Percentiles rank a stretch among this genome's conserved stretches.
Evolutionary conservation across 768 basidiomycete genomes (phyloP).

Genomic region (Cystofilobasidium bisporidii): DNA sequence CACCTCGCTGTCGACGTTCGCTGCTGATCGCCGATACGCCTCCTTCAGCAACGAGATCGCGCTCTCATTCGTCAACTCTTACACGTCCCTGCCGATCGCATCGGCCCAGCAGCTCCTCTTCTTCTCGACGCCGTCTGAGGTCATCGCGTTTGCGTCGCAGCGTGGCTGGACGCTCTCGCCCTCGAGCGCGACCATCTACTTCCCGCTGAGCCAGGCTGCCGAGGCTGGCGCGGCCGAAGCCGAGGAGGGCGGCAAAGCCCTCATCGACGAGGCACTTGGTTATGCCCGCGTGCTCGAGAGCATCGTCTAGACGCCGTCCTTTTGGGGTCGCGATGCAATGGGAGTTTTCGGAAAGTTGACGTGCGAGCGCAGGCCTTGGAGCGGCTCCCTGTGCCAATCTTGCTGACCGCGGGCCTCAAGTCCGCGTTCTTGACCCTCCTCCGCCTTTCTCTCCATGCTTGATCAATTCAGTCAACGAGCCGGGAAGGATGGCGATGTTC

Average conservation of each 20-base stretch:
- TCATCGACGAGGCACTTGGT: slow-evolving; percentile 39
- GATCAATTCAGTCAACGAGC: too few species aligned
- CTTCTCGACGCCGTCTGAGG: slow-evolving; percentile 71
- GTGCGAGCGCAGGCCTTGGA: too few species aligned
- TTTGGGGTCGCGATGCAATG: not conserved
- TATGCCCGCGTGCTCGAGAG: slow-evolving; percentile 41
- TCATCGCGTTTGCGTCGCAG: slow-evolving; percentile 70
- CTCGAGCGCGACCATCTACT: slow-evolving; percentile 57
- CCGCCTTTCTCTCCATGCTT: too few species aligned
- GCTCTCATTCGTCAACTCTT: slow-evolving; percentile 88
- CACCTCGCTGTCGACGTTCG: not conserved
- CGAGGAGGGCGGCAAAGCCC: slow-evolving; percentile 31
- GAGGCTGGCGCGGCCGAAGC: slow-evolving; percentile 29
- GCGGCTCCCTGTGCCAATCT: too few species aligned
- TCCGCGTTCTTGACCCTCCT: too few species aligned
- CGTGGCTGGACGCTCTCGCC: slow-evolving; percentile 62
- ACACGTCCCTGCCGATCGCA: slow-evolving; percentile 77
- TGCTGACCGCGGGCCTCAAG: too few species aligned
- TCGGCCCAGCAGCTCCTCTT: slow-evolving; percentile 86
- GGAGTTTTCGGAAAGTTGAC: too few species aligned
- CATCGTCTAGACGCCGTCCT: slow-evolving; percentile 35
- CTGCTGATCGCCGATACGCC: too few species aligned
- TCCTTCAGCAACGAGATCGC: slow-evolving; percentile 81
- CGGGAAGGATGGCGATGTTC: too few species aligned
- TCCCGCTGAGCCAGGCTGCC: slow-evolving; percentile 46